Evolutionary conservation across 192 early-diverging fungal genomes (phyloP), one percentile per base, ranked within the genome.

Genomic region (Entomortierella parvispora): DNA sequence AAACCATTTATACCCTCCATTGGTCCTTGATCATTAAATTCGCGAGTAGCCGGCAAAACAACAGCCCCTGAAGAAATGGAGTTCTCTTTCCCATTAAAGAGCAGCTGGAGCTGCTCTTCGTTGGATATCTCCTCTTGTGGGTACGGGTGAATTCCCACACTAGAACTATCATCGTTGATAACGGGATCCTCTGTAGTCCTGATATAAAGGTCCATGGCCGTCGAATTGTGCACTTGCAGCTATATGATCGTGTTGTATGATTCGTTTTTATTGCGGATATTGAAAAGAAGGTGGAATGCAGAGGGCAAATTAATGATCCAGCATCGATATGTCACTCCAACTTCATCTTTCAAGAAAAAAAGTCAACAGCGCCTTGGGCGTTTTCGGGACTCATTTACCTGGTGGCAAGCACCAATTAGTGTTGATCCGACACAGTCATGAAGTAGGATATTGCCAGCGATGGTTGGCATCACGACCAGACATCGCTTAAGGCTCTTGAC

Each of bases 141-240:
- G 18, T 26, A 32, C 2, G 52, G n/a, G 8, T 82, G 90, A 80
- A 96, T 91, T 18, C 79, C 55, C 47, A 94, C 72, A 1, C 60
- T 64, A 1, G 75, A 29, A 40, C 90, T 93, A 48, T 88, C 83
- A 82, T 96, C 94, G 64, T 2, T 20, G n/a, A 94, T 95, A 50
- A 94, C 93, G 3, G 93, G 93, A 12, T 86, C 82, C 52, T 90
- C 90, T 1, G 86, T 65, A 40, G 89, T 88, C 40, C 89, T 79
- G 18, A 94, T 65, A 29, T 85, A 85, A 9, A 92, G 72, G 26
- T 84, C 82, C 29, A 92, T 83, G 43, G 71, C 26, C 8, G 47
- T 68, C 2, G 89, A 90, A 61, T 86, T 83, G 81, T 95, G 93
- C 86, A 97, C 88, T 44, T 93, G 87, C 50, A 93, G 88, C 91